Conservation (phyloP, 2,329 filamentous ascomycete genomes). For the Monosporascus sp. region DNA sequence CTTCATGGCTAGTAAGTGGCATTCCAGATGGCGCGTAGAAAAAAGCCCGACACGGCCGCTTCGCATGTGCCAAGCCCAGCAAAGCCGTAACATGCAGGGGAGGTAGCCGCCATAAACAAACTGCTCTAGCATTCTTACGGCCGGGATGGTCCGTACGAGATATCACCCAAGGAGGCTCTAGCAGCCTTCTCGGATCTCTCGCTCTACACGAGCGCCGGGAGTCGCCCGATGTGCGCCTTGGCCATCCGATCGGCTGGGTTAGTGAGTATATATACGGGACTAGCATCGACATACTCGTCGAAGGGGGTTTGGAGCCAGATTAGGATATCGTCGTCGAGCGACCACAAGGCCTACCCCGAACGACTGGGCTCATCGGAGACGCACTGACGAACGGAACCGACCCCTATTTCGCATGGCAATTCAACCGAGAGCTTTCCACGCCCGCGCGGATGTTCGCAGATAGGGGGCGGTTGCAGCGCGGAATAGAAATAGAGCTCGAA, state of each 20-base stretch:
- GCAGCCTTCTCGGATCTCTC: constrained; percentile 40
- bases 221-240: constrained; percentile 53
- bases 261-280: constrained; percentile 50
- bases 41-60: background rate
- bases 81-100: constrained; percentile 27
- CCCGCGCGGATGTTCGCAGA: constrained; percentile 8
- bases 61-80: background rate
- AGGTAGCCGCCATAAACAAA: constrained; percentile 51
- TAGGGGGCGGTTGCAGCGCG: constrained; percentile 6
- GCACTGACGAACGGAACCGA: constrained; percentile 49
- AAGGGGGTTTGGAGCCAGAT: constrained; percentile 49
- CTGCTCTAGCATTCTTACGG: constrained; percentile 45
- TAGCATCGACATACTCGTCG: constrained; percentile 38
- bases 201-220: constrained; percentile 52
- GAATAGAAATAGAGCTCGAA: background rate
- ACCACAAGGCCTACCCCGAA: constrained; percentile 29
- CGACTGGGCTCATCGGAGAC: constrained; percentile 35
- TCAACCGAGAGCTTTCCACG: constrained; percentile 21
- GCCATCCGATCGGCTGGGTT: constrained; percentile 50
- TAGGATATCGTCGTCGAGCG: constrained; percentile 33
- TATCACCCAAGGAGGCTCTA: constrained; percentile 34
- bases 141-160: constrained; percentile 36
- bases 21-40: too few species aligned
- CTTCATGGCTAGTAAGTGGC: constrained; percentile 36
- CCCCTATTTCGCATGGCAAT: constrained; percentile 50